Percentiles rank a stretch among this genome's conserved stretches.
Conservation (phyloP, 371 early-diverging fungal genomes). For the Mortierella sp. region DNA sequence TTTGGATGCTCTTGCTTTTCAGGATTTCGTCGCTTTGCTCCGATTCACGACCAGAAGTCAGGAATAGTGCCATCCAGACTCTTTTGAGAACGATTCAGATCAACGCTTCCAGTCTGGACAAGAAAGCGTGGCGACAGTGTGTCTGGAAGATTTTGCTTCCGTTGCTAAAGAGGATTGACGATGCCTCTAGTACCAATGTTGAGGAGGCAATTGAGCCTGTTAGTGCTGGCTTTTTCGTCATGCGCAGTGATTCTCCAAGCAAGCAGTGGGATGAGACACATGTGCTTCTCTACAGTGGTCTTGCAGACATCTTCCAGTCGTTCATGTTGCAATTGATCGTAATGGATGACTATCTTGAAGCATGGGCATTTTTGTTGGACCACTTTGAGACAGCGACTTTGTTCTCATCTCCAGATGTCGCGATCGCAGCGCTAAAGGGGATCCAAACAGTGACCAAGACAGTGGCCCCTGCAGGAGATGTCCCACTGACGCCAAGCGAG, state of each 20-base stretch:
- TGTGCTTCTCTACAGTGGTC: constrained; percentile 81
- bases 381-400: constrained; percentile 81
- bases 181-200: constrained; percentile 55
- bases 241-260: constrained; percentile 70
- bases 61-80: constrained; percentile 95
- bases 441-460: constrained; percentile 66
- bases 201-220: constrained; percentile 42
- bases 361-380: constrained; percentile 75
- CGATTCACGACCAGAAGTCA: constrained; percentile 91
- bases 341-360: constrained; percentile 68
- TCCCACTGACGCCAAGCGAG: constrained; percentile 8
- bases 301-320: constrained; percentile 76
- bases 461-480: constrained; percentile 58
- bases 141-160: constrained; percentile 93
- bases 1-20: constrained; percentile 90
- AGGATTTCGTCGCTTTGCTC: constrained; percentile 86
- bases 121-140: constrained; percentile 84
- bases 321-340: constrained; percentile 70
- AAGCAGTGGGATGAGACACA: constrained; percentile 98
- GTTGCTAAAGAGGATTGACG: constrained; percentile 81
- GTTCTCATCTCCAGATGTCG: constrained; percentile 79
- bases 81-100: constrained; percentile 92
- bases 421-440: constrained; percentile 78
- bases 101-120: constrained; percentile 77
- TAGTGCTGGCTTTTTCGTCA: constrained; percentile 71